Evolutionary conservation across 2,329 filamentous ascomycete species (phyloP).

Genomic region (Colletotrichum sp.): DNA sequence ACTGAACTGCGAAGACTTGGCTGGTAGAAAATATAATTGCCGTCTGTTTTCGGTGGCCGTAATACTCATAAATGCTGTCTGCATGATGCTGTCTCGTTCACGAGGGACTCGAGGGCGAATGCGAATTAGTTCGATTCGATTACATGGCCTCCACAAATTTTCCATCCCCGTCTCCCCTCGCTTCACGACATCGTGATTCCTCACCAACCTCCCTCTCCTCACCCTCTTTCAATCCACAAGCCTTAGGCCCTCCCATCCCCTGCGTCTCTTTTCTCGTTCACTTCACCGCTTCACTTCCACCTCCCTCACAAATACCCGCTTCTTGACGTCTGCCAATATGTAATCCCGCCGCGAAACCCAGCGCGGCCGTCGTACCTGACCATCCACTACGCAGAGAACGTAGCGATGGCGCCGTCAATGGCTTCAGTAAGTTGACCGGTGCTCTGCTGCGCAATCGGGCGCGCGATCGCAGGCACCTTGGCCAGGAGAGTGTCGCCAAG

Average conservation of each 20-base stretch:
- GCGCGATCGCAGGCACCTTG: constrained; percentile 12
- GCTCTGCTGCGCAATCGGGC: constrained; percentile 16
- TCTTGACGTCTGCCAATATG: background rate
- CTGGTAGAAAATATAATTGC: background rate
- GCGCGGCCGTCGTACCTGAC: background rate
- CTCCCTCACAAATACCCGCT: background rate
- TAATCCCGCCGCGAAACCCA: background rate
- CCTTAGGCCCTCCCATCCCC: background rate
- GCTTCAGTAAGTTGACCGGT: constrained; percentile 6
- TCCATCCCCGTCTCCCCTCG: background rate
- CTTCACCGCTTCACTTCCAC: background rate
- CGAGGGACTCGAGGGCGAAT: background rate
- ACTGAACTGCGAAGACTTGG: background rate
- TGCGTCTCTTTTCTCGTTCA: background rate
- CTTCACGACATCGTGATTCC: background rate
- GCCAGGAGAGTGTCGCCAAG: background rate
- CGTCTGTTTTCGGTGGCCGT: background rate
- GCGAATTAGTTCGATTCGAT: constrained; percentile 5
- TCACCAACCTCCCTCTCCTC: background rate
- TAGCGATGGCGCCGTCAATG: constrained; percentile 5
- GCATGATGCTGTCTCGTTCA: background rate
- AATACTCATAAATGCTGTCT: background rate
- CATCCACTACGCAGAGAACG: background rate
- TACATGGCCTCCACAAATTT: background rate
- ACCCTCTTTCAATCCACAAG: background rate